Conservation (phyloP, 129 eudicot species). For the Tagetes erecta region DNA sequence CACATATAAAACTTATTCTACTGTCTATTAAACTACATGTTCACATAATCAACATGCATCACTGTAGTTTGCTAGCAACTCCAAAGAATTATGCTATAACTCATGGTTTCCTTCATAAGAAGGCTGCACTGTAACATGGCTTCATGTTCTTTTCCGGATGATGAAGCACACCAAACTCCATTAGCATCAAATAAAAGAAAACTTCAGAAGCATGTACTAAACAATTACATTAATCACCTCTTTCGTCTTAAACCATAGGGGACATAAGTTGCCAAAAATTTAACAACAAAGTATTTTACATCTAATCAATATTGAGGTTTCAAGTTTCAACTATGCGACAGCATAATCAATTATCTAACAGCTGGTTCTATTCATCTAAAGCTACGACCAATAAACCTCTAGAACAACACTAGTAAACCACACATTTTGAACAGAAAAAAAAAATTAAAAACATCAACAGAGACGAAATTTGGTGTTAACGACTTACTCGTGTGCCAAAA, state of each 20-base stretch:
- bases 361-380: conserved; percentile 3
- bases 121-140: background rate
- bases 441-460: background rate
- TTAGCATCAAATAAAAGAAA: background rate
- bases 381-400: background rate
- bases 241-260: background rate
- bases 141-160: background rate
- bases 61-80: background rate
- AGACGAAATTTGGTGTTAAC: background rate
- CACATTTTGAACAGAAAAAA: background rate
- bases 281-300: background rate
- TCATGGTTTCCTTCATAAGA: conserved; percentile 3
- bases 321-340: background rate
- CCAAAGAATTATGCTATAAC: background rate
- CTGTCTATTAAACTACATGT: background rate
- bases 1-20: background rate
- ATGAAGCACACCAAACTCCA: background rate
- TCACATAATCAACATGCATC: background rate
- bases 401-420: background rate
- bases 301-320: background rate
- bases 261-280: background rate
- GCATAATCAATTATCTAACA: conserved; percentile 9
- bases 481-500: conserved; percentile 49
- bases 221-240: background rate
- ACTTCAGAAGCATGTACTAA: background rate